Percentiles rank a stretch among this genome's conserved stretches.
phyloP scores from a whole-genome alignment of 306 rosid species.

The Ammopiptanthus mongolicus region DNA sequence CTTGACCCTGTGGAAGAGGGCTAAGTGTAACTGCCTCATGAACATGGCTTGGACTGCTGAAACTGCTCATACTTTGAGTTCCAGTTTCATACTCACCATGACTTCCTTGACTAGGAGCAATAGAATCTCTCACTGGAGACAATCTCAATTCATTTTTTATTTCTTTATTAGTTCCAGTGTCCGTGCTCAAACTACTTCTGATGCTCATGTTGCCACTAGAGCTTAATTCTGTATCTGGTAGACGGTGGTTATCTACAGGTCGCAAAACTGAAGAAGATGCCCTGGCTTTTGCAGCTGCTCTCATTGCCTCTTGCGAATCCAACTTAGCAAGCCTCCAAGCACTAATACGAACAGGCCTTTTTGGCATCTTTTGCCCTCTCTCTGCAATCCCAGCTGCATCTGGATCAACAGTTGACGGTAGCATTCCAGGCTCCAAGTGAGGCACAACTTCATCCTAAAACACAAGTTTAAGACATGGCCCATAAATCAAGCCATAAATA shows the following conservation, averaged over 20 bases:
- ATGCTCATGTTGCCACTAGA: constrained; percentile 88
- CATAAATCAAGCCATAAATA: constrained; percentile 13
- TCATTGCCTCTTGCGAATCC: constrained; percentile 78
- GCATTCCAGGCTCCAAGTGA: constrained; percentile 98
- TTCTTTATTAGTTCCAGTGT: constrained; percentile 65
- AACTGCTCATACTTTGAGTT: constrained; percentile 92
- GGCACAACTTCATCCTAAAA: constrained; percentile 94
- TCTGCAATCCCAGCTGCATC: constrained; percentile 81
- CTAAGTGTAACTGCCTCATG: constrained; percentile 86
- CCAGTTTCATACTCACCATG: constrained; percentile 91
- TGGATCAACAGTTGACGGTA: constrained; percentile 94
- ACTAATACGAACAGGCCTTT: constrained; percentile 80
- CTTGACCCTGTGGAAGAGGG: constrained; percentile 76
- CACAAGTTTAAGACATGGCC: constrained; percentile 20
- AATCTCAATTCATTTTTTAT: constrained; percentile 54
- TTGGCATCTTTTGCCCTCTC: constrained; percentile 59
- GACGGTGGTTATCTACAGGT: constrained; percentile 64
- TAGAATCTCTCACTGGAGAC: constrained; percentile 63
- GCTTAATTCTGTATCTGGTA: constrained; percentile 61
- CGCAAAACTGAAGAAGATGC: constrained; percentile 94
- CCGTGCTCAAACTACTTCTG: constrained; percentile 86
- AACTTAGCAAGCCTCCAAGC: constrained; percentile 96
- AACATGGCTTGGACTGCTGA: constrained; percentile 90
- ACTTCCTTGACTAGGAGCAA: constrained; percentile 88
- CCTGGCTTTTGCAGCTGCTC: constrained; percentile 95